Percentiles rank a stretch among this genome's conserved stretches.
Conservation (phyloP, 2,329 filamentous ascomycete genomes). For the Chrysosphaeria jannelii region DNA sequence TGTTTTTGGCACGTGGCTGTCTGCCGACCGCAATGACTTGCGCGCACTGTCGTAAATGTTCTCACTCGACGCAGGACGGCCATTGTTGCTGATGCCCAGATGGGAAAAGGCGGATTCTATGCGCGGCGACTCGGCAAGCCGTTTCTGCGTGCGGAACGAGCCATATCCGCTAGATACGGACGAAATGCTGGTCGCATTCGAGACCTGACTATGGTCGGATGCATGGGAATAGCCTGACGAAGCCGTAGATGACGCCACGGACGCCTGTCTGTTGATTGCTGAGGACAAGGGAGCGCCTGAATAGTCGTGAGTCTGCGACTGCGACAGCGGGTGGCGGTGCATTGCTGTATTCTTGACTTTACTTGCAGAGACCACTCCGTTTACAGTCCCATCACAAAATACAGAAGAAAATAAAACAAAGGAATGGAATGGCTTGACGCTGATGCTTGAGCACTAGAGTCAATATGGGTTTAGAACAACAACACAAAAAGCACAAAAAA, state of each 20-base stretch:
- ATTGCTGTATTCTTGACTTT: too few relatives aligned
- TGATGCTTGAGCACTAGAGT: constrained; percentile 3
- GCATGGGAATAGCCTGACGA: constrained; percentile 35
- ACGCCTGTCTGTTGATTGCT: constrained; percentile 34
- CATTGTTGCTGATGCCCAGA: constrained; percentile 12
- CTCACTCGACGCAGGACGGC: constrained; percentile 12
- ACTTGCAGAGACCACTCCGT: constrained; percentile 3
- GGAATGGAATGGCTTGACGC: neutral
- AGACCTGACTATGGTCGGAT: constrained; percentile 15
- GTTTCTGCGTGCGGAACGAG: constrained; percentile 36
- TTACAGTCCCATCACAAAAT: neutral
- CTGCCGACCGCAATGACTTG: constrained; percentile 49
- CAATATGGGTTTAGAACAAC: neutral
- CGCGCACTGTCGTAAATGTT: constrained; percentile 42
- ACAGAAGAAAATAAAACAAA: neutral
- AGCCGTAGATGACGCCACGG: constrained; percentile 38
- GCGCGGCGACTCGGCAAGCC: too few relatives aligned
- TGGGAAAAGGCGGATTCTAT: too few relatives aligned
- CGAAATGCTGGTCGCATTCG: constrained; percentile 34
- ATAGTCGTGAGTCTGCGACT: constrained; percentile 21
- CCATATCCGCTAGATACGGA: constrained; percentile 34
- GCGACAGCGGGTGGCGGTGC: constrained; percentile 26
- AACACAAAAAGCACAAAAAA: neutral
- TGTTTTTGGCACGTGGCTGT: too few relatives aligned
- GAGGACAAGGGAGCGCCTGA: too few relatives aligned